These are phyloP conservation scores for Raffaelea albimanens DNA, from an alignment of 2,329 filamentous ascomycete genomes.

Conservation along the genomic window DNA sequence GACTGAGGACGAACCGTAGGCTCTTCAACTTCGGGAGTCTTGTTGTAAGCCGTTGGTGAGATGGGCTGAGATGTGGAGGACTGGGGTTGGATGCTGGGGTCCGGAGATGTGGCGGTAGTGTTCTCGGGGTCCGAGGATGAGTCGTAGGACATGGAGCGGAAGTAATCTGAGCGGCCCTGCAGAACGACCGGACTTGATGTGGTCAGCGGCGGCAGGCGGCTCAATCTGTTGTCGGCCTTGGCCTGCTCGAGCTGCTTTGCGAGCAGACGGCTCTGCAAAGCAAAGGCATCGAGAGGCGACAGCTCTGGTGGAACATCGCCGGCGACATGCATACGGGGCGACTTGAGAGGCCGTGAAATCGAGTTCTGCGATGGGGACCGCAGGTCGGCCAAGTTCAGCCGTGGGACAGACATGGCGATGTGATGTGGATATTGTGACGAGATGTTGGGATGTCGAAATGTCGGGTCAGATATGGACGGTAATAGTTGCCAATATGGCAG, in stretches of 20 bases:
- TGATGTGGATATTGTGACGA: neutral
- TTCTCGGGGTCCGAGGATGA: constrained; percentile 39
- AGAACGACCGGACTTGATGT: constrained; percentile 70
- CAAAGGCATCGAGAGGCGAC: constrained; percentile 91
- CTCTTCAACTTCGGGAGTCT: constrained; percentile 46
- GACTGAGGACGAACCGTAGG: constrained; percentile 55
- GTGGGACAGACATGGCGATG: constrained; percentile 37
- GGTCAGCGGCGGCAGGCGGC: constrained; percentile 73
- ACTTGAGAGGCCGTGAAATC: constrained; percentile 48
- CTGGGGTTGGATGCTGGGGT: constrained; percentile 12
- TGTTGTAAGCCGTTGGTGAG: constrained; percentile 32
- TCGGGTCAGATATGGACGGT: neutral
- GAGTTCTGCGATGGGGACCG: constrained; percentile 48
- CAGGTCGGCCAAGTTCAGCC: constrained; percentile 50
- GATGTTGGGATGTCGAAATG: no score
- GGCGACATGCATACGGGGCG: constrained; percentile 67
- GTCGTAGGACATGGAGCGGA: constrained; percentile 64
- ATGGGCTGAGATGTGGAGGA: constrained; percentile 14
- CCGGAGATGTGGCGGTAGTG: constrained; percentile 19
- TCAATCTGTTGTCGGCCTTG: constrained; percentile 68
- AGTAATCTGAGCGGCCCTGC: constrained; percentile 70
- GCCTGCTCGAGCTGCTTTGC: constrained; percentile 79
- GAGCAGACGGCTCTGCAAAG: constrained; percentile 78
- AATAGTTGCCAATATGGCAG: neutral
- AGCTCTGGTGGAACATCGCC: constrained; percentile 81